A percentile compares a stretch with the other conserved stretches of the same genome.
Conservation (phyloP, 768 basidiomycete genomes). For the Amanita muscaria region DNA sequence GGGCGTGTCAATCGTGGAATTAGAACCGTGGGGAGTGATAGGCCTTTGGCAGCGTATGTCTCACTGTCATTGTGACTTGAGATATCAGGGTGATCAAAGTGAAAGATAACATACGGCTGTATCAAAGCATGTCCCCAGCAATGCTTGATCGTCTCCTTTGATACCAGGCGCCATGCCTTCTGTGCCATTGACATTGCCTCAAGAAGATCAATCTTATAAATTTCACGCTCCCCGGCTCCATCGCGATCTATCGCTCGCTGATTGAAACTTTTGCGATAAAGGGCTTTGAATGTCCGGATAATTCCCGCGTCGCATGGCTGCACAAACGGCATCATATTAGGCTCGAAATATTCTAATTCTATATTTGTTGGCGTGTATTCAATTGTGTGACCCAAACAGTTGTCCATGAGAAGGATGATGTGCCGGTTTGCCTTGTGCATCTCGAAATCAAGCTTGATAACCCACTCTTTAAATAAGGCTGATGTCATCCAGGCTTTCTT, state of each 20-base stretch:
- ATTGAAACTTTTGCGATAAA: slow-evolving; percentile 22
- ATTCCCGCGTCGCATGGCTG: slow-evolving; percentile 30
- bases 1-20: neutral
- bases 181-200: slow-evolving; percentile 25
- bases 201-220: slow-evolving; percentile 28
- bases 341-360: slow-evolving; percentile 19
- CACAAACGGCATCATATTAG: slow-evolving; percentile 29
- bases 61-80: neutral
- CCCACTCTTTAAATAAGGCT: slow-evolving; percentile 24
- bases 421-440: slow-evolving; percentile 15
- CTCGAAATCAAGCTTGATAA: slow-evolving; percentile 18
- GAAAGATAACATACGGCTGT: neutral
- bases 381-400: slow-evolving; percentile 24
- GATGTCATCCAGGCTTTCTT: slow-evolving; percentile 32
- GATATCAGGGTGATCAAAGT: neutral
- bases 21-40: neutral
- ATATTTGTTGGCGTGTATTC: slow-evolving; percentile 22
- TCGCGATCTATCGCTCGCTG: slow-evolving; percentile 21
- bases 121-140: too few relatives aligned
- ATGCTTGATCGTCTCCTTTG: neutral
- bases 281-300: slow-evolving; percentile 28
- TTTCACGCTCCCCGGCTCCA: slow-evolving; percentile 21
- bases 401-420: slow-evolving; percentile 22
- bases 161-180: slow-evolving; percentile 19
- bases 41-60: neutral